phyloP scores from a whole-genome alignment of 108 stramenopile species.

The Nitzschia inconspicua region DNA sequence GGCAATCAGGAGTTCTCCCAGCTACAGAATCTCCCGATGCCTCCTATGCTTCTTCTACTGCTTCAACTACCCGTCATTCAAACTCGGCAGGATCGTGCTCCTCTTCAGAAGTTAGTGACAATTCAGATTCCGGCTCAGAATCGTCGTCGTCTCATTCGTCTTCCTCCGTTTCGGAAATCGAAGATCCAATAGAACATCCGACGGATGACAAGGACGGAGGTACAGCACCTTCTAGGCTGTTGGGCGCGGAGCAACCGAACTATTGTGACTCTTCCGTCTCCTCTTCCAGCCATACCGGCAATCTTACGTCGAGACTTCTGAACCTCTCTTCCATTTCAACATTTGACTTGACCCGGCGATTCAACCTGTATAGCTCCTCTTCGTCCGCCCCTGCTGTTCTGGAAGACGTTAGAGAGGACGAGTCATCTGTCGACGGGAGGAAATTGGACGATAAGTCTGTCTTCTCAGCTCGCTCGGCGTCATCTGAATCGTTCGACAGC shows the following conservation, averaged over 20 bases:
- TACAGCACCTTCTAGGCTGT: background rate
- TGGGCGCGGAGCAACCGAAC: too few relatives aligned
- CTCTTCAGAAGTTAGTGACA: background rate
- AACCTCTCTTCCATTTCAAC: background rate
- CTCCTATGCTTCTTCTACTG: constrained; percentile 4
- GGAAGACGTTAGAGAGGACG: background rate
- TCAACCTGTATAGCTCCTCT: background rate
- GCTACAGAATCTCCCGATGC: background rate
- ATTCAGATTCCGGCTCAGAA: background rate
- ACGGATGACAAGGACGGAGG: constrained; percentile 11
- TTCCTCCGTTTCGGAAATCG: too few relatives aligned
- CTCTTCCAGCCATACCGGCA: background rate
- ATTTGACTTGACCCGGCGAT: background rate
- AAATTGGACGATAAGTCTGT: background rate
- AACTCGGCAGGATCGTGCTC: constrained; percentile 7
- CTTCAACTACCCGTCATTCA: background rate
- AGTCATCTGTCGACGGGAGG: background rate
- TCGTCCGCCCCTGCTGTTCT: constrained; percentile 3
- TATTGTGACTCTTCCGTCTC: too few relatives aligned
- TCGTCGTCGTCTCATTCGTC: too few relatives aligned
- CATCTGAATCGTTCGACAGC: background rate
- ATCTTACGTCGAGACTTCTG: background rate
- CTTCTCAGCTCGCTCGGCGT: constrained; percentile 1
- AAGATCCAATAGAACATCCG: too few relatives aligned
- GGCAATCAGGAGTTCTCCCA: background rate